A percentile compares a stretch with the other conserved stretches of the same genome.
Conservation (phyloP, 163 green algal genomes). For the Trebouxiophyceae sp. region DNA sequence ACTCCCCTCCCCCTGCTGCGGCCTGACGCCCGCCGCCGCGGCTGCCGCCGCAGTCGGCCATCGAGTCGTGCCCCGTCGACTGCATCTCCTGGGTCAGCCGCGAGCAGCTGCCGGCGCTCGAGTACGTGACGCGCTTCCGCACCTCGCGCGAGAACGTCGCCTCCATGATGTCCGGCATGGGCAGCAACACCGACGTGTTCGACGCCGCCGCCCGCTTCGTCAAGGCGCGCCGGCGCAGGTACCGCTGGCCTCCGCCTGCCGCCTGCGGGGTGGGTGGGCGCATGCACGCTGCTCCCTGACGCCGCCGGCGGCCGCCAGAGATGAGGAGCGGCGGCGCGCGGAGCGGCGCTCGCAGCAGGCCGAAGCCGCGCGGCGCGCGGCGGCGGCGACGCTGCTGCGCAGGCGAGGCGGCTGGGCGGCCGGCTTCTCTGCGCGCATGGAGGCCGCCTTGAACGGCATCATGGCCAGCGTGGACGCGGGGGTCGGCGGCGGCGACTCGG, state of each 20-base stretch:
- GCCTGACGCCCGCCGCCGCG: too few relatives aligned
- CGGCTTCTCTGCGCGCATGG: constrained; percentile 1
- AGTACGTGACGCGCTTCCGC: constrained; percentile 66
- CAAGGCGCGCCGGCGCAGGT: constrained; percentile 42
- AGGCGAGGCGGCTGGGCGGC: constrained; percentile 5
- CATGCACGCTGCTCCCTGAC: neutral
- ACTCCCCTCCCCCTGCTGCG: too few relatives aligned
- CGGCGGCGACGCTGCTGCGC: constrained; percentile 18
- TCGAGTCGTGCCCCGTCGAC: constrained; percentile 71
- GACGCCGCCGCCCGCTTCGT: constrained; percentile 41
- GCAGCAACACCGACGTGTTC: constrained; percentile 44
- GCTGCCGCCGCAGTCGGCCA: constrained; percentile 64
- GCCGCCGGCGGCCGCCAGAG: neutral
- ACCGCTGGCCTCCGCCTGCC: too few relatives aligned
- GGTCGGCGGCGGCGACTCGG: neutral
- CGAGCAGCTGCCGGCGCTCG: constrained; percentile 62
- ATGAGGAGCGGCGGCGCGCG: constrained; percentile 11
- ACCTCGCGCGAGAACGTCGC: constrained; percentile 52
- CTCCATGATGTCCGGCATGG: constrained; percentile 62
- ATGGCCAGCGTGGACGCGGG: neutral
- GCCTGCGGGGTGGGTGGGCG: too few relatives aligned
- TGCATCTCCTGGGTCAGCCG: constrained; percentile 82
- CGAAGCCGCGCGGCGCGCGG: constrained; percentile 19
- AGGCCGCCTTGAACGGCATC: neutral
- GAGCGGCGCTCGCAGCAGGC: constrained; percentile 17